Conservation (phyloP, 352 stramenopile species). For the Phytophthora pinifolia region DNA sequence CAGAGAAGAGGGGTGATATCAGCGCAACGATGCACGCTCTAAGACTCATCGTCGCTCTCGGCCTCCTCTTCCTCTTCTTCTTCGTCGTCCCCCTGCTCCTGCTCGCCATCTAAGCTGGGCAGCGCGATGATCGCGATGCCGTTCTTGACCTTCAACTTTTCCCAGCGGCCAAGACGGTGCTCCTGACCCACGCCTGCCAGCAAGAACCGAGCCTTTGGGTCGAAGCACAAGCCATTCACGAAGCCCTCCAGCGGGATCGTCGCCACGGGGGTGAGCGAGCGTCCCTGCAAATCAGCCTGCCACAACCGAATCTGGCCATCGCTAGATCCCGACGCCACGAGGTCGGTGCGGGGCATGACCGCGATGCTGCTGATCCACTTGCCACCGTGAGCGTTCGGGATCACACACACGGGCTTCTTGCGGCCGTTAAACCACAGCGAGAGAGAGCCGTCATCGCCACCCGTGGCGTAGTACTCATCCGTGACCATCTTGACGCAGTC, state of each 20-base stretch:
- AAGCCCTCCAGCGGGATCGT: slow-evolving; percentile 74
- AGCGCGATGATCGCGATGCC: slow-evolving; percentile 89
- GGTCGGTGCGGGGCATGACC: slow-evolving; percentile 88
- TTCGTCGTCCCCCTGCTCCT: slow-evolving; percentile 32
- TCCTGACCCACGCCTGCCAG: slow-evolving; percentile 91
- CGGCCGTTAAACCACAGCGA: slow-evolving; percentile 93
- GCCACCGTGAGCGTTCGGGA: slow-evolving; percentile 87
- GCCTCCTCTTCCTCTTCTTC: slow-evolving; percentile 37
- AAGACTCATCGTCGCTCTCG: slow-evolving; percentile 36
- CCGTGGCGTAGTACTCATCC: slow-evolving; percentile 93
- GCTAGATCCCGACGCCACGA: slow-evolving; percentile 89
- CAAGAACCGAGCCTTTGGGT: slow-evolving; percentile 85
- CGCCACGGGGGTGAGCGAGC: slow-evolving; percentile 63
- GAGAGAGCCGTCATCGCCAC: slow-evolving; percentile 89
- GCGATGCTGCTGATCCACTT: slow-evolving; percentile 91
- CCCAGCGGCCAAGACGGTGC: slow-evolving; percentile 92
- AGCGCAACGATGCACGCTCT: slow-evolving; percentile 16
- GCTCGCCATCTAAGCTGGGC: slow-evolving; percentile 51
- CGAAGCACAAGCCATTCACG: slow-evolving; percentile 76
- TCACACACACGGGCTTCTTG: slow-evolving; percentile 91
- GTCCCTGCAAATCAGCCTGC: slow-evolving; percentile 77
- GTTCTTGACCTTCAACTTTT: slow-evolving; percentile 89
- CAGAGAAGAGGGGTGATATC: slow-evolving; percentile 13
- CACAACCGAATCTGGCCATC: slow-evolving; percentile 93
- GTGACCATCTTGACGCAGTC: slow-evolving; percentile 92